A percentile compares a stretch with the other conserved stretches of the same genome.
phyloP scores from a whole-genome alignment of 2,329 filamentous ascomycete species.

The Aureobasidium sp. region DNA sequence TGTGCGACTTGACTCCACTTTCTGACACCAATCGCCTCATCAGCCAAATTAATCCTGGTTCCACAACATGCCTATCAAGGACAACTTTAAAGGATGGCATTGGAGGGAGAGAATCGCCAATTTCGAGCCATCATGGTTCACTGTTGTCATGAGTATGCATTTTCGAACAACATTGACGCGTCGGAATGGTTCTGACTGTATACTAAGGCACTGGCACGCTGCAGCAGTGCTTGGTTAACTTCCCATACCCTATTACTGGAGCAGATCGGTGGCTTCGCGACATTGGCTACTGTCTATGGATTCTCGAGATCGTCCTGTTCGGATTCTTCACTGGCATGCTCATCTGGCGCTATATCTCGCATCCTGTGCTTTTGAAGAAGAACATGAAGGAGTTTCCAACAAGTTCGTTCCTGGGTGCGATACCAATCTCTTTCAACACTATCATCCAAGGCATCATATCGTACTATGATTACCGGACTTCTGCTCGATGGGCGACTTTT shows the following conservation, averaged over 20 bases:
- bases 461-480: slow-evolving; percentile 17
- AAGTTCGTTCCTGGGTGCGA: slow-evolving; percentile 19
- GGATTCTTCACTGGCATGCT: slow-evolving; percentile 17
- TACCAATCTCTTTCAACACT: slow-evolving; percentile 18
- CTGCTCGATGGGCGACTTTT: slow-evolving; percentile 17
- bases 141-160: slow-evolving; percentile 17
- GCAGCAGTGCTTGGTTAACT: slow-evolving; percentile 16
- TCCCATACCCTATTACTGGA: slow-evolving; percentile 17
- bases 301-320: slow-evolving; percentile 19
- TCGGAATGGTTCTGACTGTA: background rate
- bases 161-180: background rate
- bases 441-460: slow-evolving; percentile 18
- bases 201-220: slow-evolving; percentile 6
- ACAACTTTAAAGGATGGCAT: slow-evolving; percentile 9
- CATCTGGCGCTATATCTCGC: slow-evolving; percentile 13
- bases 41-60: background rate
- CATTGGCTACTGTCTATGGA: slow-evolving; percentile 19
- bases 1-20: background rate
- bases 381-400: slow-evolving; percentile 17
- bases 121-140: slow-evolving; percentile 20
- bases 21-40: background rate
- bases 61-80: background rate
- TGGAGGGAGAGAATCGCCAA: slow-evolving; percentile 16
- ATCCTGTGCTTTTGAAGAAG: slow-evolving; percentile 15
- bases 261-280: slow-evolving; percentile 14